phyloP scores from a whole-genome alignment of 108 stramenopile genomes.

The Cyclotella cryptica region DNA sequence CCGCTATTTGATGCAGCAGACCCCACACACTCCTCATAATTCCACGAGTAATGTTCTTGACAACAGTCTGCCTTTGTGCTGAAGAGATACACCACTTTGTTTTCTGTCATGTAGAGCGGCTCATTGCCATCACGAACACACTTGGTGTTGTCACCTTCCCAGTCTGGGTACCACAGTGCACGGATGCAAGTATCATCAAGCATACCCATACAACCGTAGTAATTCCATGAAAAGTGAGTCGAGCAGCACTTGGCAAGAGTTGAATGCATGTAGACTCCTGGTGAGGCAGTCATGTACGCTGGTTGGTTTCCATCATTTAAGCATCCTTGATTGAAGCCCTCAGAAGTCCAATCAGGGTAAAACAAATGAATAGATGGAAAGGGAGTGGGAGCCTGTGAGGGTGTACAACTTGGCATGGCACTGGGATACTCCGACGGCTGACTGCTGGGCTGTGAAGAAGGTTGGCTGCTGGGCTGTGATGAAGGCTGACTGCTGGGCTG shows the following conservation, averaged over 20 bases:
- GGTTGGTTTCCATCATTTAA: not conserved
- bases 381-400: not conserved
- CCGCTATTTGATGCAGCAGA: not conserved
- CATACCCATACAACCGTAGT: not conserved
- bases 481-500: too few relatives aligned
- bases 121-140: too few relatives aligned
- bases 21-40: not conserved
- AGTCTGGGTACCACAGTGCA: constrained; percentile 9
- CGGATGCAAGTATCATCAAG: too few relatives aligned
- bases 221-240: constrained; percentile 3
- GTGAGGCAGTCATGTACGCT: not conserved
- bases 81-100: not conserved
- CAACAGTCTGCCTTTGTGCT: not conserved
- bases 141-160: constrained; percentile 7
- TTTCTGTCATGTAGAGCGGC: too few relatives aligned
- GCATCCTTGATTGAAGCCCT: not conserved
- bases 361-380: not conserved
- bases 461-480: too few relatives aligned
- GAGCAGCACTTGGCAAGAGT: not conserved
- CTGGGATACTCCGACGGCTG: too few relatives aligned
- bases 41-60: constrained; percentile 2
- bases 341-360: constrained; percentile 5
- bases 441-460: too few relatives aligned
- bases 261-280: not conserved
- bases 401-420: too few relatives aligned